Base-by-base conservation (phyloP, 805 yeast genomes). In the Wickerhamomyces hampshirensis region DNA sequence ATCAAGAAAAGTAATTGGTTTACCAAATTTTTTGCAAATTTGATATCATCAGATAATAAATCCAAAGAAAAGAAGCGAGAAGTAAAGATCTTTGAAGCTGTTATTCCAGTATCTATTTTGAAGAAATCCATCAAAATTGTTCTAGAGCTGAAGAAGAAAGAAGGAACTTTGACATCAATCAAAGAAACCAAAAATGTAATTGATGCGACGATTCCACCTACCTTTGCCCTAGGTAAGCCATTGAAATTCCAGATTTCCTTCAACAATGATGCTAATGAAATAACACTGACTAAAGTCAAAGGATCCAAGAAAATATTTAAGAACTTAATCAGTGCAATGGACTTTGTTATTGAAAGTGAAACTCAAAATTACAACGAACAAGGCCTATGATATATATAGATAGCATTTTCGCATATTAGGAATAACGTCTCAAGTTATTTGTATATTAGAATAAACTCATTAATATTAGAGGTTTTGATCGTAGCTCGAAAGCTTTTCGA, bases 111-210 rank as follows among this genome's bases (percentile, higher is more conserved):
- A 13, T 24, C 40, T 5, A 31, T 34, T 7, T 39, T 56, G 23
- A 54, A 47, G 35, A 50, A 42, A 30, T 48, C 55, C 18, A 49
- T 53, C 26, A 62, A 59, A 37, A 60, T 60, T 34, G 71, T 71
- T 6, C 52, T 73, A 35, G 65, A 63, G 42, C 53, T 72, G 49
- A 70, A 71, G 47, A 56, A 62, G 37, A 62, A 69, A 35, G 78
- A 73, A 50, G 79, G 79, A 0, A 62, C 77, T 3, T 61, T 73
- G 18, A 67, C 66, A 11, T 63, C 62, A 3, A 56, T 70, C 26
- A 70, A 65, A 38, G 71, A 68, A 35, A 68, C 63, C 36, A 62
- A 64, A 42, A 66, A 71, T 5, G 44, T 62, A 12, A 63, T 73
- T 15, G 62, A 60, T 39, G 77, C 77, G 2, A 56, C 61, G 13